These are phyloP conservation scores for Penicillium freii DNA, from an alignment of 2,329 filamentous ascomycete genomes.

Conservation along the genomic window DNA sequence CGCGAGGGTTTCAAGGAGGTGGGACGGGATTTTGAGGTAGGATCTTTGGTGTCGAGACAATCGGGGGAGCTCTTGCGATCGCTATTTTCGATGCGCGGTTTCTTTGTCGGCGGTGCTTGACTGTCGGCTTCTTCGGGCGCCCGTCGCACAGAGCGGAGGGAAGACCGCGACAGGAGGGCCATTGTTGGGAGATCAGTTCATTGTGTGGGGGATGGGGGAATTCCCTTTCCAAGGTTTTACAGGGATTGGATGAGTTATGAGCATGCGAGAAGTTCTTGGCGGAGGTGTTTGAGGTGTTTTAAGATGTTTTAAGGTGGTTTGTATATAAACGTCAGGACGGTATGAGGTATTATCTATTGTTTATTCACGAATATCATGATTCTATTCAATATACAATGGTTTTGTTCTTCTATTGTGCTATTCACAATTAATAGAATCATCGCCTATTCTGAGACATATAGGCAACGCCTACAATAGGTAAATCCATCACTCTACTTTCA, in stretches of 20 bases:
- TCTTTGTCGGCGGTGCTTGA: slow-evolving; percentile 27
- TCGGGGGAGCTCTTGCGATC: slow-evolving; percentile 35
- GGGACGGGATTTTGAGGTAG: slow-evolving; percentile 1
- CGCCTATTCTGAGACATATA: background rate
- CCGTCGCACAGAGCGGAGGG: slow-evolving; percentile 36
- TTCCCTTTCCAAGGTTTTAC: background rate
- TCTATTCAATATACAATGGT: background rate
- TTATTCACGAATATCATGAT: background rate
- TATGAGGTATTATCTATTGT: background rate
- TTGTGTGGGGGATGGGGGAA: slow-evolving; percentile 15
- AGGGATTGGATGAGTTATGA: slow-evolving; percentile 3
- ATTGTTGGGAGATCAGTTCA: slow-evolving; percentile 27
- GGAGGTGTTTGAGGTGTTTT: background rate
- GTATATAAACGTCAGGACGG: background rate
- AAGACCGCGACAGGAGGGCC: slow-evolving; percentile 36
- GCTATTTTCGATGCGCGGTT: slow-evolving; percentile 24
- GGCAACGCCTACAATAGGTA: background rate
- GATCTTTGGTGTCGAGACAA: slow-evolving; percentile 29
- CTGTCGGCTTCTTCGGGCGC: slow-evolving; percentile 22
- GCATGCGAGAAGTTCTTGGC: slow-evolving; percentile 15
- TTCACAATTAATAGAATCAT: background rate
- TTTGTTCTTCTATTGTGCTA: background rate
- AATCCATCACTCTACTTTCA: too few relatives aligned
- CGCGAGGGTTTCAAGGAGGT: slow-evolving; percentile 18
- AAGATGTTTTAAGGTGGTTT: background rate